These are phyloP conservation scores for Claviceps monticola DNA, from an alignment of 2,329 filamentous ascomycete species.

Conservation along the genomic window DNA sequence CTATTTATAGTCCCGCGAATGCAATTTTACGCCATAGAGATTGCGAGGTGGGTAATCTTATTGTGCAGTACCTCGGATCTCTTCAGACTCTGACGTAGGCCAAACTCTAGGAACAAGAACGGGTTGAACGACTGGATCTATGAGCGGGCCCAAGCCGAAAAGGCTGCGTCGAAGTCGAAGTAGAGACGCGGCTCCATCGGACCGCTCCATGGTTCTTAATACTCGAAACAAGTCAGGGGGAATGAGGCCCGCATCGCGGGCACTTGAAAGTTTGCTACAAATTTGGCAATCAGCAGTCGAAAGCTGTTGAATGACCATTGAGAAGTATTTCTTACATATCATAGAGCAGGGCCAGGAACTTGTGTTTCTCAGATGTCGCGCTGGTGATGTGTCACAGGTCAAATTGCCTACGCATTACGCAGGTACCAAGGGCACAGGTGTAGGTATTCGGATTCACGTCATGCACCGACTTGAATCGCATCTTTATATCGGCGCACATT, in stretches of 20 bases:
- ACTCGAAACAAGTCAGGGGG: not conserved
- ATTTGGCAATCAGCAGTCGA: not conserved
- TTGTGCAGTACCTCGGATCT: too few relatives aligned
- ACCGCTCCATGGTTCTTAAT: not conserved
- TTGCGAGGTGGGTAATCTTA: constrained; percentile 23
- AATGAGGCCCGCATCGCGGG: not conserved
- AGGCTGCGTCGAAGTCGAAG: constrained; percentile 15
- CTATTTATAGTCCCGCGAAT: constrained; percentile 33
- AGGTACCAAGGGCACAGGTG: too few relatives aligned
- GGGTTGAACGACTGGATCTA: constrained; percentile 97
- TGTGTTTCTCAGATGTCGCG: not conserved
- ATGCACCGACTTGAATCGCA: too few relatives aligned
- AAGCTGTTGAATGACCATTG: not conserved
- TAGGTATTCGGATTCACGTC: too few relatives aligned
- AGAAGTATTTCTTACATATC: too few relatives aligned
- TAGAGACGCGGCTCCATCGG: not conserved
- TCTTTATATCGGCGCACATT: too few relatives aligned
- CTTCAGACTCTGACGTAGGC: not conserved
- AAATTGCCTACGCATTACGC: too few relatives aligned
- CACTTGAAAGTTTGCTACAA: not conserved
- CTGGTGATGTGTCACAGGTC: too few relatives aligned
- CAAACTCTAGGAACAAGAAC: constrained; percentile 52
- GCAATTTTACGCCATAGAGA: constrained; percentile 42
- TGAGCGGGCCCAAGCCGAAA: constrained; percentile 59
- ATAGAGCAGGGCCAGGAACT: not conserved